These are phyloP conservation scores for Geotrichum citri-aurantii DNA, from an alignment of 1,139 yeast species.

Conservation along the genomic window DNA sequence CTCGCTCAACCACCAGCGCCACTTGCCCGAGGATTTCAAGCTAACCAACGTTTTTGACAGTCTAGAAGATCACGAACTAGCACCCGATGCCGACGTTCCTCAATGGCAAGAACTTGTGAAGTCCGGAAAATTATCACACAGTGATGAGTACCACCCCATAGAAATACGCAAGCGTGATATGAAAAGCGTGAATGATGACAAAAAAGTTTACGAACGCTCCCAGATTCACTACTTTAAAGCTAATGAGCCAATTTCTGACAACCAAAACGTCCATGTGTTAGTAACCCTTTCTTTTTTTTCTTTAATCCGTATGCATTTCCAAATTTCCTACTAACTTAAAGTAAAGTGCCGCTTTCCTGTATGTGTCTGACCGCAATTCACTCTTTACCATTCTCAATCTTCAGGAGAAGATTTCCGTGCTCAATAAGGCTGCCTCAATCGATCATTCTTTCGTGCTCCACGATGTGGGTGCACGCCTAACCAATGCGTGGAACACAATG, in stretches of 20 bases:
- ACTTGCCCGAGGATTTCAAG: constrained; percentile 17
- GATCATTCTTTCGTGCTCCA: constrained; percentile 34
- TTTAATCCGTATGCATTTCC: not conserved
- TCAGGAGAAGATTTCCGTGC: constrained; percentile 23
- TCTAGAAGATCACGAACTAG: constrained; percentile 24
- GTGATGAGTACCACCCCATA: constrained; percentile 29
- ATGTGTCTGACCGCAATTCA: constrained; percentile 35
- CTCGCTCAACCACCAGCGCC: constrained; percentile 25
- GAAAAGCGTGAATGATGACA: constrained; percentile 22
- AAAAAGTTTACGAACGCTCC: constrained; percentile 24
- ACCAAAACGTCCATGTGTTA: constrained; percentile 29
- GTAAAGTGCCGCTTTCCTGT: constrained; percentile 28
- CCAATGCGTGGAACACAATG: constrained; percentile 31
- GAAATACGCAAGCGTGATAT: constrained; percentile 32
- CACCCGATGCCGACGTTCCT: constrained; percentile 32
- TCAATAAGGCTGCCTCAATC: constrained; percentile 30
- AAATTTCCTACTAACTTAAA: not conserved
- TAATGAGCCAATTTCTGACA: constrained; percentile 23
- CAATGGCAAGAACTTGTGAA: constrained; percentile 24
- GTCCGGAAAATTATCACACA: constrained; percentile 17
- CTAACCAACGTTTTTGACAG: constrained; percentile 17
- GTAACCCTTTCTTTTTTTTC: not conserved
- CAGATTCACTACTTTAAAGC: constrained; percentile 31
- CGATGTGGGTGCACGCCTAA: constrained; percentile 27
- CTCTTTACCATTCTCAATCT: constrained; percentile 32